Percentiles rank a stretch among this genome's conserved stretches.
Evolutionary conservation across 2,329 filamentous ascomycete genomes (phyloP).

Genomic region (Tolypocladium nubicola): DNA sequence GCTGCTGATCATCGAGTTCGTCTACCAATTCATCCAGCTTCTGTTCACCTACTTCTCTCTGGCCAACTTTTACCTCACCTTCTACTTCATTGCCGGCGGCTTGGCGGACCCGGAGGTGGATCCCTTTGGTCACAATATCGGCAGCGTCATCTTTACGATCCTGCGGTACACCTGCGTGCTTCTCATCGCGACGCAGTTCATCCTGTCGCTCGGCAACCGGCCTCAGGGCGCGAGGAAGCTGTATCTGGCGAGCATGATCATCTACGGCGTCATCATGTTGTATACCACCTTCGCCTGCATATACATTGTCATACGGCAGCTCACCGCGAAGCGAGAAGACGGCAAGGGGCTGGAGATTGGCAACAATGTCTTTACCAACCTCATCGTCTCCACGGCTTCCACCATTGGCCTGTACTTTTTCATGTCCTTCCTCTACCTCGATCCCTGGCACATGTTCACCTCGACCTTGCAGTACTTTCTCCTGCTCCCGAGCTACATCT

Average conservation of each 20-base stretch:
- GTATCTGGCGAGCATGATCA: conserved; percentile 77
- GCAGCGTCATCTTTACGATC: conserved; percentile 74
- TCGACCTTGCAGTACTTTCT: conserved; percentile 85
- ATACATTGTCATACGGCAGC: conserved; percentile 80
- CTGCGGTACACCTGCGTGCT: conserved; percentile 78
- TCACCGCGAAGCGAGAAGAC: conserved; percentile 39
- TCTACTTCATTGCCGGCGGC: conserved; percentile 94
- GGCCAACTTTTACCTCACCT: conserved; percentile 97
- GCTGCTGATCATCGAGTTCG: conserved; percentile 84
- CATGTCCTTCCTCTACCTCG: conserved; percentile 92
- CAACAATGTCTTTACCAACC: conserved; percentile 87
- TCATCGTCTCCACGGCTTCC: conserved; percentile 80
- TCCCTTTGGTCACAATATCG: conserved; percentile 83
- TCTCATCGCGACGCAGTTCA: conserved; percentile 90
- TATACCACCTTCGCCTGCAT: conserved; percentile 87
- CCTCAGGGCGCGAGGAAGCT: conserved; percentile 90
- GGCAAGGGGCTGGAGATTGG: conserved; percentile 47
- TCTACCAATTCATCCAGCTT: conserved; percentile 88
- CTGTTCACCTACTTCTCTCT: conserved; percentile 97
- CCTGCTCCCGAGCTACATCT: conserved; percentile 87
- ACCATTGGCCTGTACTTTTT: conserved; percentile 92
- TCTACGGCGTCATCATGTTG: conserved; percentile 89
- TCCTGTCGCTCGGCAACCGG: conserved; percentile 89
- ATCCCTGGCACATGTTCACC: conserved; percentile 99
- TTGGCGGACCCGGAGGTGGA: conserved; percentile 70